Base-by-base conservation (phyloP, 2,329 filamentous ascomycete species). In the Fusarium torulosum region DNA sequence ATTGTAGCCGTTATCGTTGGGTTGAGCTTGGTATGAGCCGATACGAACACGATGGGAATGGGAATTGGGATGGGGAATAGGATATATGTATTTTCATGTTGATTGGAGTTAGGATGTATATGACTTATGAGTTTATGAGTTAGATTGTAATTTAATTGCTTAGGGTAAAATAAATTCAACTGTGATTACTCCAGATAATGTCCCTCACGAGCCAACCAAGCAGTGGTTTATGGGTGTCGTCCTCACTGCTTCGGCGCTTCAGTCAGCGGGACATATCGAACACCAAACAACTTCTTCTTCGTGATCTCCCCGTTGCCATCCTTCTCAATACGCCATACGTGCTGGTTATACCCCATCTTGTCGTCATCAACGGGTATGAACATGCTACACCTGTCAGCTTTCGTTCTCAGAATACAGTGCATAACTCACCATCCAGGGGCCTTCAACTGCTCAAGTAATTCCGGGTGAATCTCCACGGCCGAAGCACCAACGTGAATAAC, bases 401-500 rank as follows among this genome's bases (percentile, higher is more conserved):
- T 8, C 4, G 8, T 3, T 15, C 2, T n/a, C 6, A 11, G 3
- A 29, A 5, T 3, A 4, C 11, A 11, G 19, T 13, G n/a, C 13
- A 10, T 9, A 15, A 73, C 80, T 72, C 61, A 85, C 81, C 89
- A 84, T 1, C 96, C 96, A 0, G 95, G 95, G 4, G 86, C 81
- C 66, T 88, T 88, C 69, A 99, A 80, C 81, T 98, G 96, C 29
- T 89, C 86, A 44, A 97, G 79, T 68, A 98, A 79, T 60, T 87
- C 85, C 19, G 86, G 75, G 76, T 97, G 94, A 54, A 97, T 80
- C 74, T 88, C 86, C 23, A 81, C 85, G 1, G 95, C 95, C 9
- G 93, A 92, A 1, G 96, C 96, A 0, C 96, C 96, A 4, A 98
- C 96, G 76, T 98, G 96, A 61, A 99, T 98, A 4, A 92, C 94